Conservation (phyloP, 2,329 filamentous ascomycete species). For the Endocalyx cinctus region DNA sequence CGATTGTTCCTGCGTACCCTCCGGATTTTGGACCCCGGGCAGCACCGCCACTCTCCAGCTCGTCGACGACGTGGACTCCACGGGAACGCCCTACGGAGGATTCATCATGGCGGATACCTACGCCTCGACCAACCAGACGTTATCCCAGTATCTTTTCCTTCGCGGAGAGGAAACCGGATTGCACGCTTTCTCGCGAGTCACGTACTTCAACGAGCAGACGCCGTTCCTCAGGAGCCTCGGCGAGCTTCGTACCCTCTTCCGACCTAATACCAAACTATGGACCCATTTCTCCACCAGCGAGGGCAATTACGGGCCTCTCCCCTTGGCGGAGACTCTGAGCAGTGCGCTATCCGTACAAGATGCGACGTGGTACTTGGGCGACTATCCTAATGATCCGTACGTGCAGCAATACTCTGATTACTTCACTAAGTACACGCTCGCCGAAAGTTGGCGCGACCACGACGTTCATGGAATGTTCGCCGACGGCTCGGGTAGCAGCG, state of each 20-base stretch:
- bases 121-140: constrained; percentile 49
- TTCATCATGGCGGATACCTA: constrained; percentile 57
- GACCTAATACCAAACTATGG: constrained; percentile 55
- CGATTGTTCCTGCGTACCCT: constrained; percentile 56
- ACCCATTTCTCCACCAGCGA: constrained; percentile 56
- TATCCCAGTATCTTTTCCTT: constrained; percentile 63
- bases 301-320: constrained; percentile 48
- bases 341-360: constrained; percentile 52
- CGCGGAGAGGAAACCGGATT: constrained; percentile 58
- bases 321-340: constrained; percentile 35
- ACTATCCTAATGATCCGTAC: constrained; percentile 49
- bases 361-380: constrained; percentile 56
- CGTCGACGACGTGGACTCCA: constrained; percentile 44
- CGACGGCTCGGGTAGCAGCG: constrained; percentile 29
- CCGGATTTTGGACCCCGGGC: constrained; percentile 56
- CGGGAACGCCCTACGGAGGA: constrained; percentile 50
- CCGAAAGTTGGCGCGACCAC: constrained; percentile 54
- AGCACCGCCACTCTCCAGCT: constrained; percentile 44
- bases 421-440: constrained; percentile 63
- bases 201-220: constrained; percentile 51
- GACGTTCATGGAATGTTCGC: constrained; percentile 30
- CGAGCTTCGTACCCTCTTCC: constrained; percentile 57
- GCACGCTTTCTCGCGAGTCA: constrained; percentile 54
- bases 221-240: constrained; percentile 54
- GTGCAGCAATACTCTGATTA: constrained; percentile 52